phyloP scores from a whole-genome alignment of 2,329 filamentous ascomycete species.

The Lachnellula occidentalis region DNA sequence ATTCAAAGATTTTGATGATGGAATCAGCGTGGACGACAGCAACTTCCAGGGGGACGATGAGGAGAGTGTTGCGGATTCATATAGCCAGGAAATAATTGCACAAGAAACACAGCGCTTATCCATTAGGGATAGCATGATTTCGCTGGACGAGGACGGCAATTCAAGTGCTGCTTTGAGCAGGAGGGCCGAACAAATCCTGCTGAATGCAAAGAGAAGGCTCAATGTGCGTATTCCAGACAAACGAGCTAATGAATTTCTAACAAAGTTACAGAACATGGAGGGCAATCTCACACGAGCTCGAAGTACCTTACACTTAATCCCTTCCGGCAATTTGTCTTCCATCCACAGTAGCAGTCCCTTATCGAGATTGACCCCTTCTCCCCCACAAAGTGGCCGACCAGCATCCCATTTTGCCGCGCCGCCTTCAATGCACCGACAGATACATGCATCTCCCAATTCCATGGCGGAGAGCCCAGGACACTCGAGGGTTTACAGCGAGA shows the following conservation, averaged over 20 bases:
- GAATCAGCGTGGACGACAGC: constrained; percentile 57
- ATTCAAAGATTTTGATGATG: constrained; percentile 58
- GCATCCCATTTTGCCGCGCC: constrained; percentile 15
- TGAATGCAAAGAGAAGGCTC: constrained; percentile 84
- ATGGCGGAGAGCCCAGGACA: constrained; percentile 42
- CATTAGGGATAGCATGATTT: constrained; percentile 28
- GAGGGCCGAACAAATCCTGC: constrained; percentile 82
- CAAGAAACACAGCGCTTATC: constrained; percentile 25
- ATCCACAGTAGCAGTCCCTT: constrained; percentile 35
- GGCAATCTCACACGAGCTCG: constrained; percentile 79
- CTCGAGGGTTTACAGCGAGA: constrained; percentile 57
- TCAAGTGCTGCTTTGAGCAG: constrained; percentile 73
- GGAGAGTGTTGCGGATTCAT: constrained; percentile 49
- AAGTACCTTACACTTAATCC: constrained; percentile 54
- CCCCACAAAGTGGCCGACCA: constrained; percentile 18
- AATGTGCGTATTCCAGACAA: constrained; percentile 54
- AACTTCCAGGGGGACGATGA: constrained; percentile 64
- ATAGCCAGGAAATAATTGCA: constrained; percentile 29
- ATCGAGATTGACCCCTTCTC: constrained; percentile 30
- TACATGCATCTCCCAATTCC: constrained; percentile 17
- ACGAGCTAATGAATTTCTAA: constrained; percentile 11
- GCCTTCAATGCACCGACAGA: constrained; percentile 23
- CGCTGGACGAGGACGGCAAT: constrained; percentile 53
- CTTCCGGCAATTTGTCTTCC: constrained; percentile 43
- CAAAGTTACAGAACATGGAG: constrained; percentile 73